Base-by-base conservation (phyloP, 768 basidiomycete species). In the Trametes villosa region DNA sequence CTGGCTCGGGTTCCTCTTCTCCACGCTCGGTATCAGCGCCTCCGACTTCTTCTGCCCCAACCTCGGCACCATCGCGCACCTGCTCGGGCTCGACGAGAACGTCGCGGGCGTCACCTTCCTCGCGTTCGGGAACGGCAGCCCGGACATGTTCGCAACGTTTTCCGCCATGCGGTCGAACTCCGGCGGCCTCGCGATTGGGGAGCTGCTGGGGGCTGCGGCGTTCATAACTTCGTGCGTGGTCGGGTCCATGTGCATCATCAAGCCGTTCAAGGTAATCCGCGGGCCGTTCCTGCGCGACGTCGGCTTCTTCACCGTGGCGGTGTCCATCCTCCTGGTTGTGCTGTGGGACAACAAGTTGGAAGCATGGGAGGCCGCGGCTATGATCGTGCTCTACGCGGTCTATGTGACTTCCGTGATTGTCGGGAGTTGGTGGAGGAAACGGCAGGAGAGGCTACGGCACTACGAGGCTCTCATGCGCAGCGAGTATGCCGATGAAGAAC, bases 21-120 rank as follows among this genome's bases (percentile, higher is more conserved):
- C 94, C 22, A 96, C 92, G 34, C 88, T 98, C 34, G 95, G 95
- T 4, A 97, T 97, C 72, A 89, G 88, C 64, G 95, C 96, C 6
- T 91, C 94, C 18, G 96, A 98, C 75, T 98, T 98, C 77, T 98
- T 98, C 81, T 95, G 92, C 52, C 96, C 96, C 1, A 98, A 99
- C 73, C 83, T 99, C 18, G 90, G 91, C 0, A 93, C 96, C 1
- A 89, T 98, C 31, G 87, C 96, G 0, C 83, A 88, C 50, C 77
- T 92, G 4, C 83, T 99, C 4, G 91, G 94, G 0, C 75, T 99
- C 40, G 91, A 92, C 67, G 95, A 99, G 71, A 92, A 92, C 55
- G 87, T 98, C 17, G 95, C 97, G 0, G 97, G 97, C 0, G 96
- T 98, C 24, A 99, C 97, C 0, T 92, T 99, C 67, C 82, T 99